Evolutionary conservation across 2,329 filamentous ascomycete species (phyloP).

Genomic region (Pseudogymnoascus sp.): DNA sequence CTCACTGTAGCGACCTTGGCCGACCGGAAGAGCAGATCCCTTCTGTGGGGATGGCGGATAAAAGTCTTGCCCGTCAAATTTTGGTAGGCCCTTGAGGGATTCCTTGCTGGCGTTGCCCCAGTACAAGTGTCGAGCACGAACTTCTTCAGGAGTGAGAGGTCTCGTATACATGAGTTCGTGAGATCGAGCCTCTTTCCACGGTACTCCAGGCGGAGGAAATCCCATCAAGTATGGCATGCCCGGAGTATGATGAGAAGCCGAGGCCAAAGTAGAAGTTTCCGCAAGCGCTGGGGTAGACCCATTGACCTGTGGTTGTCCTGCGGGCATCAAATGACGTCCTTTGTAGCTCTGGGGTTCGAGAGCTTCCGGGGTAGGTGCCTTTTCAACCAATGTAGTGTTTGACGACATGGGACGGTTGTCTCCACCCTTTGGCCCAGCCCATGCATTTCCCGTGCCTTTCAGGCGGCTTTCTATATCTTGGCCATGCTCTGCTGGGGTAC

Average conservation of each 20-base stretch:
- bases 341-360: background rate
- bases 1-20: constrained; percentile 1
- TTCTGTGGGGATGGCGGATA: constrained; percentile 50
- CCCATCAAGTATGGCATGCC: constrained; percentile 9
- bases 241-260: background rate
- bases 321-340: background rate
- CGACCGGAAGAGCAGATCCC: constrained; percentile 15
- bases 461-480: constrained; percentile 1
- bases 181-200: constrained; percentile 33
- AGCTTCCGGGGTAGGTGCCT: background rate
- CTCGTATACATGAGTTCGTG: constrained; percentile 48
- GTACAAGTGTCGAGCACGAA: constrained; percentile 50
- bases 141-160: constrained; percentile 50
- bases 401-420: background rate
- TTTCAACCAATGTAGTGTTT: background rate
- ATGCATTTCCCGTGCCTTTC: background rate
- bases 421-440: background rate
- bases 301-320: background rate
- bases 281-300: background rate
- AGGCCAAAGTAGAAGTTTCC: background rate
- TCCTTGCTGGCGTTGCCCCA: constrained; percentile 50
- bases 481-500: background rate
- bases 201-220: constrained; percentile 3
- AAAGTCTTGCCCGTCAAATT: constrained; percentile 58
- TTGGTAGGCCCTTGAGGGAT: constrained; percentile 46